These are phyloP conservation scores for Aspergillus quadrilineatus DNA, from an alignment of 2,329 filamentous ascomycete genomes.

Conservation along the genomic window DNA sequence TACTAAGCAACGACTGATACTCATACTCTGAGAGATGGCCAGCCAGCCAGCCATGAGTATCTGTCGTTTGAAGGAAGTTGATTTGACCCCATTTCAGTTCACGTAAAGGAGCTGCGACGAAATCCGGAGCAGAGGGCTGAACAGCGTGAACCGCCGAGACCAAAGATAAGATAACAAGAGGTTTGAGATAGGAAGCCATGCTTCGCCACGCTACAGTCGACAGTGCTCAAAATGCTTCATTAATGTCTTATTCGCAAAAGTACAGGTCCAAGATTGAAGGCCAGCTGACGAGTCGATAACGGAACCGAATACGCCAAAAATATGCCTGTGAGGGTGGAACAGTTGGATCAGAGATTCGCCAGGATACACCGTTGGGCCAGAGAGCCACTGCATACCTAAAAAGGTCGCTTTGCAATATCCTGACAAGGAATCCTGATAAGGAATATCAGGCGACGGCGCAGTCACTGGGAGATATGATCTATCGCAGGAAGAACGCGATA, in stretches of 20 bases:
- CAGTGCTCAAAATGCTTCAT: neutral
- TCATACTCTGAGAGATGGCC: conserved; percentile 86
- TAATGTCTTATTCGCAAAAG: no score
- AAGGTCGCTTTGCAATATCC: neutral
- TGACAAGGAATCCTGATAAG: no score
- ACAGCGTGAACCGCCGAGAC: conserved; percentile 46
- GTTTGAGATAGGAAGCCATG: conserved; percentile 6
- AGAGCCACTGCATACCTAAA: neutral
- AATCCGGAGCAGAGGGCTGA: conserved; percentile 77
- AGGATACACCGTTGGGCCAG: neutral
- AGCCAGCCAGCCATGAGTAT: conserved; percentile 93
- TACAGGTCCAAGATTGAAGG: no score
- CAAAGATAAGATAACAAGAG: conserved; percentile 17
- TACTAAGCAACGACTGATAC: conserved; percentile 3
- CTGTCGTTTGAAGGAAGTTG: conserved; percentile 95
- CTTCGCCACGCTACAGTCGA: neutral
- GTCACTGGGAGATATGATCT: no score
- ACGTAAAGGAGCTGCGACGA: conserved; percentile 77
- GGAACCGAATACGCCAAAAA: no score
- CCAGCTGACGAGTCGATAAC: no score
- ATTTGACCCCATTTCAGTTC: conserved; percentile 88
- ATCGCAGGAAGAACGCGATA: no score
- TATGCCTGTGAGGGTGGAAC: no score
- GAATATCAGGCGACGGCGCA: no score
- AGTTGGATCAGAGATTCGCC: neutral